Evolutionary conservation across 2,329 filamentous ascomycete genomes (phyloP).

Genomic region (Alternaria sp.): DNA sequence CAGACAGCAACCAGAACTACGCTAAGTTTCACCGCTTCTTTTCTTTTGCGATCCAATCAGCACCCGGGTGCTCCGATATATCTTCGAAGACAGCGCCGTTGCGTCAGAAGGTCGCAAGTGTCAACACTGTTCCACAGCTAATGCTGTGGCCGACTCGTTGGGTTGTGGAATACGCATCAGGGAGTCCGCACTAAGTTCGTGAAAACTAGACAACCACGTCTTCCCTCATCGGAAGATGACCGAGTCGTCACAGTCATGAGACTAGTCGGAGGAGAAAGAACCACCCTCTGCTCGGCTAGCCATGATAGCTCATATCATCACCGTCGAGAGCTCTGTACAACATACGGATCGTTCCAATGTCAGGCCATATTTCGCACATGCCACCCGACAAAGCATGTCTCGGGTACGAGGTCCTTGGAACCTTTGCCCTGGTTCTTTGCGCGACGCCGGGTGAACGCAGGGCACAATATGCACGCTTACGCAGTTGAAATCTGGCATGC

Average conservation of each 20-base stretch:
- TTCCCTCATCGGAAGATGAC: not conserved
- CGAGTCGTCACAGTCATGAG: not conserved
- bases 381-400: not conserved
- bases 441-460: not conserved
- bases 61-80: not conserved
- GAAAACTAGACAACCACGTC: not conserved
- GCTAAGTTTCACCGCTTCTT: not conserved
- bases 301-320: not conserved
- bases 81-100: not conserved
- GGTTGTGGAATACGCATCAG: not conserved
- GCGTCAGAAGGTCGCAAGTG: not conserved
- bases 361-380: not conserved
- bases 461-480: not conserved
- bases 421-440: not conserved
- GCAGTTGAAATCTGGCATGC: not conserved
- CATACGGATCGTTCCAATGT: not conserved
- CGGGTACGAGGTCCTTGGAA: not conserved
- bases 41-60: not conserved
- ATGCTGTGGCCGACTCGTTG: not conserved
- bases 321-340: not conserved
- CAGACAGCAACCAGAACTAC: not conserved
- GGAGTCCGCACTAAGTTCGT: not conserved
- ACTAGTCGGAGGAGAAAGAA: not conserved
- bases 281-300: not conserved
- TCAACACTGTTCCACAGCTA: not conserved